Conservation (phyloP, 1,284 basidiomycete species). For the Trametes pubescens region DNA sequence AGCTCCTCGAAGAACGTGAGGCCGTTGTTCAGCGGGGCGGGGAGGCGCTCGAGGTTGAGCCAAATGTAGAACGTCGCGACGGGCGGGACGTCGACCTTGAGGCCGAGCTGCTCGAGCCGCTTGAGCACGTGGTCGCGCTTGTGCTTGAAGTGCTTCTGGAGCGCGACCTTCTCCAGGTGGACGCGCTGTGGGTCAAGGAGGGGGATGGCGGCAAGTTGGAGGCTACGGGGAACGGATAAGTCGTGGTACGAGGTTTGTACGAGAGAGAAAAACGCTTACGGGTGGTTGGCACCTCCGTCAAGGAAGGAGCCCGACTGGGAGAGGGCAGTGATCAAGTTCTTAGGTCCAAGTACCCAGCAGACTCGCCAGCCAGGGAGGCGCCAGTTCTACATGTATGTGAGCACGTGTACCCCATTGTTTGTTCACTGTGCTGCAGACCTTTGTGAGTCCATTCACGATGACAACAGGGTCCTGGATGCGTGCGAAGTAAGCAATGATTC, state of each 20-base stretch:
- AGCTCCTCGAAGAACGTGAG: slow-evolving; percentile 96
- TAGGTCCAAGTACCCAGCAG: slow-evolving; percentile 97
- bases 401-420: background rate
- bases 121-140: slow-evolving; percentile 91
- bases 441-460: slow-evolving; percentile 92
- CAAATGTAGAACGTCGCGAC: slow-evolving; percentile 91
- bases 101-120: slow-evolving; percentile 80
- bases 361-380: slow-evolving; percentile 93
- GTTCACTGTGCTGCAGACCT: slow-evolving; percentile 57
- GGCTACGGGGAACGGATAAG: slow-evolving; percentile 48
- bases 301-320: slow-evolving; percentile 90
- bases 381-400: slow-evolving; percentile 67
- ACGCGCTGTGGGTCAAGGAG: slow-evolving; percentile 80
- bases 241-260: too few relatives aligned
- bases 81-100: slow-evolving; percentile 81
- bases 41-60: slow-evolving; percentile 84
- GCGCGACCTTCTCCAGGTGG: slow-evolving; percentile 77
- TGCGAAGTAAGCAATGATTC: background rate
- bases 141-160: slow-evolving; percentile 89
- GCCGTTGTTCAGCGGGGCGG: slow-evolving; percentile 87
- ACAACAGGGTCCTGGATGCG: slow-evolving; percentile 71
- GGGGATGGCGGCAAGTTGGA: slow-evolving; percentile 87
- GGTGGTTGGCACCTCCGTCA: slow-evolving; percentile 90
- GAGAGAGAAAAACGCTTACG: slow-evolving; percentile 55
- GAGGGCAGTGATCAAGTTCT: slow-evolving; percentile 85